These are phyloP conservation scores for Heliamphora pulchella DNA, from an alignment of 179 eudicot genomes.

Conservation along the genomic window DNA sequence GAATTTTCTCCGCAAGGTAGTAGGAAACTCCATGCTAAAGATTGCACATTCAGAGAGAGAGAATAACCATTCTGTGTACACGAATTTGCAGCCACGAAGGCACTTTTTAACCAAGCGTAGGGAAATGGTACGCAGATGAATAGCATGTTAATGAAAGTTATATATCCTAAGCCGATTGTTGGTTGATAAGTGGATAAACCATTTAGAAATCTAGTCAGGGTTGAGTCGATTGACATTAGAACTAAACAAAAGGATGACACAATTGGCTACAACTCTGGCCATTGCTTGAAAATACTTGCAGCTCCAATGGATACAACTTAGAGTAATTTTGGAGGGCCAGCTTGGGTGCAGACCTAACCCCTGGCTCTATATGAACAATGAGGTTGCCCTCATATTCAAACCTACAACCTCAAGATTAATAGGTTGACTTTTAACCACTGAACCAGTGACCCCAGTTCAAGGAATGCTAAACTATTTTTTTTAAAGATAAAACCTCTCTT, in stretches of 20 bases:
- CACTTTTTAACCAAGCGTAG: background rate
- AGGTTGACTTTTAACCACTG: no score
- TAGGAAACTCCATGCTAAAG: background rate
- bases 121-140: background rate
- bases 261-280: background rate
- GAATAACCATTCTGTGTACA: background rate
- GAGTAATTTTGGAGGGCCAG: no score
- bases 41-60: background rate
- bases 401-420: background rate
- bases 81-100: constrained; percentile 2
- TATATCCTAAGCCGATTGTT: background rate
- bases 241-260: background rate
- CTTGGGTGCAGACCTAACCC: no score
- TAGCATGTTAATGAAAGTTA: background rate
- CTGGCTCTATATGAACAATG: no score
- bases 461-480: background rate
- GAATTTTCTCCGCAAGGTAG: background rate
- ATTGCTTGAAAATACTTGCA: constrained; percentile 7
- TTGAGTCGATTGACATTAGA: background rate
- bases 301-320: background rate
- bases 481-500: background rate
- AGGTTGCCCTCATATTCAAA: no score
- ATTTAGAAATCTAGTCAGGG: background rate
- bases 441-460: background rate
- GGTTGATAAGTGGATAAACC: background rate